Evolutionary conservation across 371 early-diverging fungal species (phyloP).

Genomic region (Syncephalis plumigaleata): DNA sequence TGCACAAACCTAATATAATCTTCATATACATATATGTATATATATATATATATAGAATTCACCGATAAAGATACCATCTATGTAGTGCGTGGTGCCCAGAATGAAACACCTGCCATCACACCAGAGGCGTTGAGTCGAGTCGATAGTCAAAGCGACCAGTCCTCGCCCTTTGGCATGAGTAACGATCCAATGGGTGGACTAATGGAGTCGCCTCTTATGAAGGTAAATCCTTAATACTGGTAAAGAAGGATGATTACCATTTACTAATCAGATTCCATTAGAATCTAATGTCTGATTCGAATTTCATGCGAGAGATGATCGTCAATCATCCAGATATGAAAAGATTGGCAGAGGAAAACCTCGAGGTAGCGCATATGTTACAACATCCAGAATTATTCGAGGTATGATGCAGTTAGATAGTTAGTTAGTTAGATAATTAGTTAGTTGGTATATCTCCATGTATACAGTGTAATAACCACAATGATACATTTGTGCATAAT

Average conservation of each 20-base stretch:
- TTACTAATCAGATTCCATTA: conserved; percentile 6
- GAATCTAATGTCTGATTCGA: conserved; percentile 32
- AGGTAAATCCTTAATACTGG: not conserved
- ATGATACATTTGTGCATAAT: not conserved
- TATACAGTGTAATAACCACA: not conserved
- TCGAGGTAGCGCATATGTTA: conserved; percentile 59
- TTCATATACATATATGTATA: conserved; percentile 1
- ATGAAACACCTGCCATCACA: not conserved
- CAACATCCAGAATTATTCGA: conserved; percentile 57
- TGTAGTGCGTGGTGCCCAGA: not conserved
- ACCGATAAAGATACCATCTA: conserved; percentile 1
- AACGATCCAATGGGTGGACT: not conserved
- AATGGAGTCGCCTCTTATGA: not conserved
- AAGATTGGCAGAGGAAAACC: conserved; percentile 48
- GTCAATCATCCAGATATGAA: conserved; percentile 53
- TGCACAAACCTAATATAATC: conserved; percentile 1
- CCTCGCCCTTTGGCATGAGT: not conserved
- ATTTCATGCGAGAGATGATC: conserved; percentile 50
- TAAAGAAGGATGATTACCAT: no score
- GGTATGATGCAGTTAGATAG: conserved; percentile 22
- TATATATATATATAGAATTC: conserved; percentile 3
- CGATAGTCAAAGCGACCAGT: not conserved
- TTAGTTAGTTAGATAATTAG: not conserved
- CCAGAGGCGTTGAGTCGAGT: not conserved
- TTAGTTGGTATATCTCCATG: not conserved